Evolutionary conservation across 352 stramenopile species (phyloP).

Genomic region (Pythium scleroteichum): DNA sequence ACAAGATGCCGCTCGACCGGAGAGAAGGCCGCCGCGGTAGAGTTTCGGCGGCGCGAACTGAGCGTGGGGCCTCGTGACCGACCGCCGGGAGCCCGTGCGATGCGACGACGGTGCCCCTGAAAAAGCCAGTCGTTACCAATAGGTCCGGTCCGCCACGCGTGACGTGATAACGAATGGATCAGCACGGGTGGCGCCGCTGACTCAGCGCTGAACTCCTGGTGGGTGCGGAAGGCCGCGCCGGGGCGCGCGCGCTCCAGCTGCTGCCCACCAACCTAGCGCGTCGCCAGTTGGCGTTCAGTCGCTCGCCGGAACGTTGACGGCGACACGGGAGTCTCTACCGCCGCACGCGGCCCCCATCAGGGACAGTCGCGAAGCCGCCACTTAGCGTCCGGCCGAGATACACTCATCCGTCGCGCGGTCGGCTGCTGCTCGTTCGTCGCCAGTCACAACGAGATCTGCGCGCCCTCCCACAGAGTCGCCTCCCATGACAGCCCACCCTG

Average conservation of each 20-base stretch:
- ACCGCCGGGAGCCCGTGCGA: slow-evolving; percentile 11
- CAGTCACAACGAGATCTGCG: too few relatives aligned
- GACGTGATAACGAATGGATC: slow-evolving; percentile 11
- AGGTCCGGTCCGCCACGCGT: neutral
- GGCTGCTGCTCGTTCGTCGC: too few relatives aligned
- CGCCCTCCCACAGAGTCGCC: neutral
- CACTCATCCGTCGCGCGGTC: too few relatives aligned
- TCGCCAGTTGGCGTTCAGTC: slow-evolving; percentile 2
- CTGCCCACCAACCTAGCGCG: too few relatives aligned
- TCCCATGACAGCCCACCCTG: neutral
- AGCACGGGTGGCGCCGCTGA: neutral
- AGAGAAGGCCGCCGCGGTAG: neutral
- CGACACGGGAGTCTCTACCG: slow-evolving; percentile 1
- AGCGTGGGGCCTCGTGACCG: too few relatives aligned
- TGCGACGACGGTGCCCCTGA: slow-evolving; percentile 1
- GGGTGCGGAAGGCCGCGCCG: neutral
- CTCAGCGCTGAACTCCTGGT: neutral
- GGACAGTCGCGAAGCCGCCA: too few relatives aligned
- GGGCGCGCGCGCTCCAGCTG: neutral
- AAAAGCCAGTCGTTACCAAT: slow-evolving; percentile 5
- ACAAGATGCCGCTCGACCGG: too few relatives aligned
- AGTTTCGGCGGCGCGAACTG: slow-evolving; percentile 3
- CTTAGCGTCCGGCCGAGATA: too few relatives aligned
- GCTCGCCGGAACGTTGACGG: neutral
- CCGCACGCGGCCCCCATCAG: neutral